Evolutionary conservation across 2,329 filamentous ascomycete species (phyloP).

Genomic region (Monosporascus sp.): DNA sequence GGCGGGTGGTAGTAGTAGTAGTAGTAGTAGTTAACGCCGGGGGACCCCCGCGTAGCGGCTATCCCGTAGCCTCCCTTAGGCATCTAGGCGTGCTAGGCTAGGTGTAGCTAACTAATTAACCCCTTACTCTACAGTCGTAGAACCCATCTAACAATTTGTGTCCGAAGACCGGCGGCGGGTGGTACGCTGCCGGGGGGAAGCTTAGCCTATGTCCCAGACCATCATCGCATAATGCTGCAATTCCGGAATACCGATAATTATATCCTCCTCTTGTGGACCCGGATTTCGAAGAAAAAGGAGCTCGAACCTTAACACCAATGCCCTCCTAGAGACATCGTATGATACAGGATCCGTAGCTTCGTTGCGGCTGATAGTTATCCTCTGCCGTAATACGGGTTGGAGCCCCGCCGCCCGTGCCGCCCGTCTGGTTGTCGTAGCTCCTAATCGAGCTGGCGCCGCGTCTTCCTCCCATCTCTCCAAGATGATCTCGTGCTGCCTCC

Average conservation of each 20-base stretch:
- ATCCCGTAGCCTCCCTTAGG: too few species aligned
- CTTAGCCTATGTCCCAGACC: neutral
- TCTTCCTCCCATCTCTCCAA: slow-evolving; percentile 6
- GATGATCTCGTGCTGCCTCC: neutral
- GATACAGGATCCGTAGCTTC: neutral
- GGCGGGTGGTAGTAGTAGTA: too few species aligned
- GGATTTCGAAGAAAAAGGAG: slow-evolving; percentile 1
- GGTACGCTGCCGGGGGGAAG: too few species aligned
- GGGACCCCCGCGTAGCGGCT: too few species aligned
- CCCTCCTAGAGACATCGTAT: neutral
- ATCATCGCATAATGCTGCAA: neutral
- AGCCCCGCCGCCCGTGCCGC: neutral
- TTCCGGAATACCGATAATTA: neutral
- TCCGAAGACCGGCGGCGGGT: too few species aligned
- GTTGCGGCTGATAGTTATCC: slow-evolving; percentile 1
- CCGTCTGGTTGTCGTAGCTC: neutral
- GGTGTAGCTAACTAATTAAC: too few species aligned
- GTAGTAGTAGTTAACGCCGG: too few species aligned
- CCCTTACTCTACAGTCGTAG: too few species aligned
- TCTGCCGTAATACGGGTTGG: slow-evolving; percentile 1
- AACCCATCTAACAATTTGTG: too few species aligned
- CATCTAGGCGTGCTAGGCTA: too few species aligned
- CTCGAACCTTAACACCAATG: neutral
- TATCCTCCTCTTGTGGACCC: neutral
- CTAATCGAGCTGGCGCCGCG: neutral